Base-by-base conservation (phyloP, 2,329 filamentous ascomycete species). In the Simplicillium aogashimaense region DNA sequence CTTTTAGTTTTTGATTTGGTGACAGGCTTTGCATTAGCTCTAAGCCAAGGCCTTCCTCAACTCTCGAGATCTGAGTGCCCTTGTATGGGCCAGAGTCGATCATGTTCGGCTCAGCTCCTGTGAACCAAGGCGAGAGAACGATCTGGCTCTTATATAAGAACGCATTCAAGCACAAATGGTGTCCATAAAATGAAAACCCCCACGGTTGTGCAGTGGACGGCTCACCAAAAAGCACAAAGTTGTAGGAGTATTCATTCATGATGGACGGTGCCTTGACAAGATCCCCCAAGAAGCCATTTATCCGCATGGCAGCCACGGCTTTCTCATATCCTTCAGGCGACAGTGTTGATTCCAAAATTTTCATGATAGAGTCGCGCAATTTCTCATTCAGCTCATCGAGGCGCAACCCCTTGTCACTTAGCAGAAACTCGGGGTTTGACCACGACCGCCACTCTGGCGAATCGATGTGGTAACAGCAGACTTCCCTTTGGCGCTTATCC, bases 241-340 rank as follows among this genome's bases (percentile, higher is more conserved):
- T 87, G 68, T 88, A 88, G 1, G 78, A 84, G 60, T 73, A 76
- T 55, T 86, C 75, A 60, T 86, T 87, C 72, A 84, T 77, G 39
- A 88, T 72, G 6, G 61, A 56, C 0, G 74, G 70, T 0, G 76
- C 69, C 29, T 74, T 53, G 37, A 84, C 77, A 0, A 87, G 67
- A 43, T 83, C 71, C 35, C 83, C 83, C 0, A 88, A 70, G 59
- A 86, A 87, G 41, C 80, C 76, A 57, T 88, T 87, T 54, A 85
- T 76, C 42, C 76, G 76, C 81, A 85, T 86, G 1, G 82, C 81
- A 0, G 65, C 68, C 2, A 81, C 42, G 8, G 82, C 82, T 51
- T 88, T 87, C 14, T 70, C 57, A 59, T 86, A 88, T 12, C 84
- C 83, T 53, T 84, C 78, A 0, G 77, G 70, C 0, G 81, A 85